Evolutionary conservation across 75 land plant species (phyloP).

Genomic region (Gnetum montanum): DNA sequence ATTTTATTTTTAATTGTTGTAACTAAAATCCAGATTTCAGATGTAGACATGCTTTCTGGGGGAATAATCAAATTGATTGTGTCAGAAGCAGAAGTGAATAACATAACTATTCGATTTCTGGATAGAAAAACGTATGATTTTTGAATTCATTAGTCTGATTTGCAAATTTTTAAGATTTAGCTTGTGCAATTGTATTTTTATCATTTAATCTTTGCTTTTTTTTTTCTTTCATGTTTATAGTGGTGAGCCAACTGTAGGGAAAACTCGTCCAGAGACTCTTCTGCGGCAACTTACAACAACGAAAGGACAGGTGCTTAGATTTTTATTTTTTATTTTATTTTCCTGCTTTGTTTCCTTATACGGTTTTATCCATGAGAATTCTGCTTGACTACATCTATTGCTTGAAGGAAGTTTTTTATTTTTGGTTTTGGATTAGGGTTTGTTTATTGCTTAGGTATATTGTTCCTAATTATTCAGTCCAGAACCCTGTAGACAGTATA

Average conservation of each 20-base stretch:
- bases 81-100: constrained; percentile 94
- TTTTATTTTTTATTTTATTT: background rate
- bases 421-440: too few species aligned
- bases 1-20: too few species aligned
- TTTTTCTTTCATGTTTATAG: constrained; percentile 21
- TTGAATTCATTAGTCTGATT: background rate
- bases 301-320: constrained; percentile 89
- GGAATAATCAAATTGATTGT: constrained; percentile 83
- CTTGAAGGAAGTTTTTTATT: too few species aligned
- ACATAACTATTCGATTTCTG: constrained; percentile 88
- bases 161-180: background rate
- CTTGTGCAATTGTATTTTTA: background rate
- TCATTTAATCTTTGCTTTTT: background rate
- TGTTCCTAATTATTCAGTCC: too few species aligned
- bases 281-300: constrained; percentile 93
- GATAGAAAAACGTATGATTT: constrained; percentile 78
- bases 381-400: too few species aligned
- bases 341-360: background rate
- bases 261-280: constrained; percentile 90
- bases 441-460: too few species aligned
- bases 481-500: too few species aligned
- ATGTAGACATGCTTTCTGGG: constrained; percentile 88
- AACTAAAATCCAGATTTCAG: constrained; percentile 97
- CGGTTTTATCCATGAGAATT: background rate
- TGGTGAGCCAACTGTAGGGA: constrained; percentile 93